Evolutionary conservation across 2,329 filamentous ascomycete genomes (phyloP), one percentile per base, ranked within the genome.

Genomic region (Colletotrichum destructivum): DNA sequence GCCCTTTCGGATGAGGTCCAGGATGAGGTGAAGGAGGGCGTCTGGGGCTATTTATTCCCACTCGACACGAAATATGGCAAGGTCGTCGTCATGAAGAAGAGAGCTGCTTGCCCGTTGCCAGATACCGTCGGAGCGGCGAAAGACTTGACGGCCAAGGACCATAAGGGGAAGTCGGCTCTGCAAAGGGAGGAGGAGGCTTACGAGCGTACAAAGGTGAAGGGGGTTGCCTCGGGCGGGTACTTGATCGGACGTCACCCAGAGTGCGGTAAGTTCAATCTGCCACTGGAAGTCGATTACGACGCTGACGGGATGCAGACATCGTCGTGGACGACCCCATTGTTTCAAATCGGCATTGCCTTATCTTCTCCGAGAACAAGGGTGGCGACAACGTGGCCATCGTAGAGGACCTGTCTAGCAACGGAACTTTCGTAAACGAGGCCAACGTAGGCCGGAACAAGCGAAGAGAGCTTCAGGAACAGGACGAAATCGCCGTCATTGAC

Each of bases 21-120:
- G 74, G 93, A 98, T 79, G 95, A 98, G 82, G 90, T 86, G 73
- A 87, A 89, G 56, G 93, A 97, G 80, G 94, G 94, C 11, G 94
- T 98, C 1, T 99, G 96, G 96, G 97, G 97, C 15, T 99, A 98
- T 78, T 86, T 99, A 6, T 90, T 98, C 65, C 94, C 96, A 2
- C 84, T 98, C 31, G 92, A 96, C 78, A 88, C 89, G 63, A 89
- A 89, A 74, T 91, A 92, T 65, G 90, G 82, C 83, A 93, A 81
- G 82, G 97, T 82, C 56, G 78, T 90, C 26, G 93, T 97, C 9
- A 81, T 99, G 80, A 92, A 89, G 82, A 94, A 90, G 77, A 89
- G 95, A 67, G 88, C 87, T 71, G 87, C 89, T 46, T 98, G 95
- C 79, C 90, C 92, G 0, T 81, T 89, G 16, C 85, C 91, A 12